Percentiles rank a stretch among this genome's conserved stretches.
Conservation (phyloP, 352 stramenopile genomes). For the Lagenidium sp. region DNA sequence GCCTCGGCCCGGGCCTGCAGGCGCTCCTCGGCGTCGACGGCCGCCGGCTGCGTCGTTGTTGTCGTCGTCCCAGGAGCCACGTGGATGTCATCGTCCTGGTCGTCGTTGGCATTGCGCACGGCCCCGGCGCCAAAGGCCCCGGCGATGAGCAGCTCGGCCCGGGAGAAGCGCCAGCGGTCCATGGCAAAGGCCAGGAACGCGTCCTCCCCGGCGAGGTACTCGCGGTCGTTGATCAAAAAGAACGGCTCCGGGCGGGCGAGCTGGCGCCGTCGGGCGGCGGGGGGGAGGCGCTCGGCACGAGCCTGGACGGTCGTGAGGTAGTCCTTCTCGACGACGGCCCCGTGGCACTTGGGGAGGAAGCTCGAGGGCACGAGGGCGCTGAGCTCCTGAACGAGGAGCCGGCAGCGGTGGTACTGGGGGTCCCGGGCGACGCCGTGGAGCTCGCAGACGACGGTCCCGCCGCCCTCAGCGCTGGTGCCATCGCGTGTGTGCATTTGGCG, state of each 20-base stretch:
- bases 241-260: conserved; percentile 31
- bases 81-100: conserved; percentile 6
- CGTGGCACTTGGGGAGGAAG: conserved; percentile 39
- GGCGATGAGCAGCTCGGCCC: conserved; percentile 37
- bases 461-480: too few relatives aligned
- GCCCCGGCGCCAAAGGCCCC: conserved; percentile 31
- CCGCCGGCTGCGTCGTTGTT: conserved; percentile 8
- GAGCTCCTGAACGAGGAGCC: conserved; percentile 49
- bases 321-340: conserved; percentile 39
- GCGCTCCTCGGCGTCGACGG: conserved; percentile 34
- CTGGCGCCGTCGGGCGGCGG: conserved; percentile 8
- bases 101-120: conserved; percentile 6
- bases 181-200: conserved; percentile 42
- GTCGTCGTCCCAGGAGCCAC: conserved; percentile 10
- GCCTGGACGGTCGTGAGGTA: conserved; percentile 33
- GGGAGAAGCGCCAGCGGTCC: conserved; percentile 39
- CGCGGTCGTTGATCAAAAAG: conserved; percentile 34
- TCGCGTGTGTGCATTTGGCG: too few relatives aligned
- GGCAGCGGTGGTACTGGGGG: conserved; percentile 50
- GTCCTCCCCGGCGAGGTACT: conserved; percentile 48
- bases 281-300: conserved; percentile 22
- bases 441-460: conserved; percentile 25
- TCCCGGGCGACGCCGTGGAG: conserved; percentile 47
- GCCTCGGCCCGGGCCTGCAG: conserved; percentile 38
- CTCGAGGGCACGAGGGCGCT: conserved; percentile 28